Base-by-base conservation (phyloP, 306 rosid species). In the Ammopiptanthus mongolicus region DNA sequence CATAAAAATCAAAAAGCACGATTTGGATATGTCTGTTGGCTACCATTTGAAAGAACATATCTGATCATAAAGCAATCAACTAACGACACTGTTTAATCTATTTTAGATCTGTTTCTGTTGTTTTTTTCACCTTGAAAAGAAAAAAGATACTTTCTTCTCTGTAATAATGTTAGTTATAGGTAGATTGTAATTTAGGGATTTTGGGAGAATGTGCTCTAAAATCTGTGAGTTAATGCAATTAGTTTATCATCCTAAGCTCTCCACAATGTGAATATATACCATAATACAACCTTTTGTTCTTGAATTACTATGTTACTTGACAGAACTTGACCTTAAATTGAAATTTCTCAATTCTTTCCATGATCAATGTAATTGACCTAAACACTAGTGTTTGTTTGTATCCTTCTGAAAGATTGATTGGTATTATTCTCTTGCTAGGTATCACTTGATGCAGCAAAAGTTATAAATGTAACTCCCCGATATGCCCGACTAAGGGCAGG, bases 401-500 rank as follows among this genome's bases (percentile, higher is more conserved):
- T n/a, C 22, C 8, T 67, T 36, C 76, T 55, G 52, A 63, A 71
- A 41, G 42, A 65, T 65, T 39, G 48, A 12, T 42, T 74, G 63
- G 41, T 69, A 50, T 62, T 12, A 19, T 73, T 74, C 19, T 56
- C 65, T 79, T 78, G 23, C 65, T 59, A 95, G 97, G 97, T 95
- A 55, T 92, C 99, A 68, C 91, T 95, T 46, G 99, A 95, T 55
- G 99, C 97, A 14, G 87, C 78, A 10, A 95, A 95, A 81, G 99
- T 95, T 41, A 89, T 90, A 81, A 90, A 92, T 74, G 99, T 92
- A 59, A 95, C 97, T 58, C 99, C 99, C 23, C 88, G 99, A 37
- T 95, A 95, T 84, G 99, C 99, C 74, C 86, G 91, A 34, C 80
- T 92, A 47, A 84, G 96, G 75, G 97, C 85, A 3, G 84, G 80